phyloP scores from a whole-genome alignment of 768 basidiomycete species.

The Boletus bicolor region DNA sequence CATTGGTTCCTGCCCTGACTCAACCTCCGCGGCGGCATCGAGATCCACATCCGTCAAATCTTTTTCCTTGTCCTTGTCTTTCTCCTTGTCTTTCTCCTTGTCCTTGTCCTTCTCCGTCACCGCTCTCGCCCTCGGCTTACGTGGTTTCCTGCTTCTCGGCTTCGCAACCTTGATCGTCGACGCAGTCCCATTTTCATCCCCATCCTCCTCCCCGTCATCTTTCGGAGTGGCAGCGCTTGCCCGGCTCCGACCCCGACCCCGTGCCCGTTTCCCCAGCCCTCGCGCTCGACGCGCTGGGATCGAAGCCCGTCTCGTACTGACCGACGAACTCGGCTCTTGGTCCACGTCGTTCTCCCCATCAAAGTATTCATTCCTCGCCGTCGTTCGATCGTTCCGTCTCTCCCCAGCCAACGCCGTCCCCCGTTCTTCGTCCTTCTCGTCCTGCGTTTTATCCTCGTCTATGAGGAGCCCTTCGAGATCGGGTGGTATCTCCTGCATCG shows the following conservation, averaged over 20 bases:
- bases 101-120: slow-evolving; percentile 29
- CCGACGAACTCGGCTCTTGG: slow-evolving; percentile 36
- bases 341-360: slow-evolving; percentile 73
- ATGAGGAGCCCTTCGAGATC: slow-evolving; percentile 76
- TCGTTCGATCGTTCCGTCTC: slow-evolving; percentile 48
- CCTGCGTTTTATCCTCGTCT: slow-evolving; percentile 64
- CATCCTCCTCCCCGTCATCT: slow-evolving; percentile 39
- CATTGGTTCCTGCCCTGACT: slow-evolving; percentile 33
- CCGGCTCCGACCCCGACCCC: slow-evolving; percentile 35
- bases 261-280: slow-evolving; percentile 24
- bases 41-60: slow-evolving; percentile 33
- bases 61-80: slow-evolving; percentile 13
- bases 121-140: slow-evolving; percentile 22
- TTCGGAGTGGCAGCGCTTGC: slow-evolving; percentile 25
- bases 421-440: slow-evolving; percentile 70
- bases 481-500: slow-evolving; percentile 95
- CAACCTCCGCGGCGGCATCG: slow-evolving; percentile 26
- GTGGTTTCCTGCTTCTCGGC: slow-evolving; percentile 30
- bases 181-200: slow-evolving; percentile 29
- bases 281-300: slow-evolving; percentile 19
- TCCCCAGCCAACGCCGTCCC: slow-evolving; percentile 54
- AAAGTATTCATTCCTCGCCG: slow-evolving; percentile 64
- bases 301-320: slow-evolving; percentile 15
- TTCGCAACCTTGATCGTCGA: slow-evolving; percentile 30
- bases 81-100: slow-evolving; percentile 14